These are phyloP conservation scores for Apophysomyces trapeziformis DNA, from an alignment of 371 early-diverging fungal genomes.

Conservation along the genomic window DNA sequence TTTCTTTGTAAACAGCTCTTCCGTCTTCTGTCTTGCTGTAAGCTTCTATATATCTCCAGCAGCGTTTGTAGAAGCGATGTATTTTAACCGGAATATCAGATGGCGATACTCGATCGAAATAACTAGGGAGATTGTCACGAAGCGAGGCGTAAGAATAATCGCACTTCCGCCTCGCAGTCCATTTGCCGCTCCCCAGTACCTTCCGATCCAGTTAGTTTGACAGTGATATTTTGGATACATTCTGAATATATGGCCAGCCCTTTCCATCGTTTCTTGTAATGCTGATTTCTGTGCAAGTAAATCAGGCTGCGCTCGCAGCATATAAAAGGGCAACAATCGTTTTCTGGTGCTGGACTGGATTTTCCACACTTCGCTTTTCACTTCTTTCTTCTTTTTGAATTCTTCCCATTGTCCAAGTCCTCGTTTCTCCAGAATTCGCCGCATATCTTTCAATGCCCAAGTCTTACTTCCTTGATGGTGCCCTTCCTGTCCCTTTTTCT, in stretches of 20 bases:
- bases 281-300: constrained; percentile 15
- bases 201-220: constrained; percentile 20
- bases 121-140: not conserved
- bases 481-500: no score
- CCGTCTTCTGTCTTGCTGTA: not conserved
- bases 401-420: no score
- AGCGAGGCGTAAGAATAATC: not conserved
- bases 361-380: not conserved
- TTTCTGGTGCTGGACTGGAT: not conserved
- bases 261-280: constrained; percentile 11
- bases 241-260: constrained; percentile 10
- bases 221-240: constrained; percentile 23
- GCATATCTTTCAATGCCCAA: no score
- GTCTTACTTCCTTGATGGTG: no score
- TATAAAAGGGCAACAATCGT: constrained; percentile 12
- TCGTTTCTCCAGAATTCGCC: no score
- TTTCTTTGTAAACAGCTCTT: not conserved
- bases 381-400: not conserved
- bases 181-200: constrained; percentile 11
- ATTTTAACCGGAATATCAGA: constrained; percentile 1
- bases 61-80: constrained; percentile 3
- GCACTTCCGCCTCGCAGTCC: constrained; percentile 3
- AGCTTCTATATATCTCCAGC: constrained; percentile 10
- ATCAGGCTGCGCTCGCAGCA: constrained; percentile 19
- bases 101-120: constrained; percentile 1